These are phyloP conservation scores for Hygrocybe punicea DNA, from an alignment of 768 basidiomycete species.

Conservation along the genomic window DNA sequence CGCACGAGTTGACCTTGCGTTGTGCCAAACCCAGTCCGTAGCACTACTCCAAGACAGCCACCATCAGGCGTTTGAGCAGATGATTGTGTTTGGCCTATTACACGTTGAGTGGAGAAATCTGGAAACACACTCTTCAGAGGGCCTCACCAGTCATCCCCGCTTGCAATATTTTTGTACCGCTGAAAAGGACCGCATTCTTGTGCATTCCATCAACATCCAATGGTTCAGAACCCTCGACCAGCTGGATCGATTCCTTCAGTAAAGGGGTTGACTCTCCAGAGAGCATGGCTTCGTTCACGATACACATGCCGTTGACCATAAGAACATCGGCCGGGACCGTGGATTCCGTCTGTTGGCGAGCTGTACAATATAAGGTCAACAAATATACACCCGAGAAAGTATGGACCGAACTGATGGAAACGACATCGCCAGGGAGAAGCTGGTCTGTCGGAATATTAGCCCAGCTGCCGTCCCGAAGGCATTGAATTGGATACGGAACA, in stretches of 20 bases:
- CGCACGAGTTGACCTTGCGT: conserved; percentile 95
- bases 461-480: conserved; percentile 81
- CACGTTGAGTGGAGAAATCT: not conserved
- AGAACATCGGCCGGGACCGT: conserved; percentile 91
- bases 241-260: conserved; percentile 90
- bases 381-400: not conserved
- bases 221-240: conserved; percentile 67
- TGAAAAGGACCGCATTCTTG: conserved; percentile 86
- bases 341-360: conserved; percentile 72
- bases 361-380: conserved; percentile 35
- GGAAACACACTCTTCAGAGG: conserved; percentile 3
- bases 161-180: conserved; percentile 96
- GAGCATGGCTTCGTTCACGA: conserved; percentile 99
- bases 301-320: conserved; percentile 86
- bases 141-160: conserved; percentile 52
- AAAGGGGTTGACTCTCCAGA: conserved; percentile 97
- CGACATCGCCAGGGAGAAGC: conserved; percentile 87
- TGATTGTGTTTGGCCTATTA: conserved; percentile 35
- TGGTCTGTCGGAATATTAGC: conserved; percentile 75
- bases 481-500: conserved; percentile 81
- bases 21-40: conserved; percentile 96
- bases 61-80: conserved; percentile 77
- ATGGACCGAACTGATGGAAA: conserved; percentile 59
- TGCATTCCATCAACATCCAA: conserved; percentile 86
- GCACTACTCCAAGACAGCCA: conserved; percentile 88